These are phyloP conservation scores for Immersiella caudata DNA, from an alignment of 495 filamentous ascomycete species.

Conservation along the genomic window DNA sequence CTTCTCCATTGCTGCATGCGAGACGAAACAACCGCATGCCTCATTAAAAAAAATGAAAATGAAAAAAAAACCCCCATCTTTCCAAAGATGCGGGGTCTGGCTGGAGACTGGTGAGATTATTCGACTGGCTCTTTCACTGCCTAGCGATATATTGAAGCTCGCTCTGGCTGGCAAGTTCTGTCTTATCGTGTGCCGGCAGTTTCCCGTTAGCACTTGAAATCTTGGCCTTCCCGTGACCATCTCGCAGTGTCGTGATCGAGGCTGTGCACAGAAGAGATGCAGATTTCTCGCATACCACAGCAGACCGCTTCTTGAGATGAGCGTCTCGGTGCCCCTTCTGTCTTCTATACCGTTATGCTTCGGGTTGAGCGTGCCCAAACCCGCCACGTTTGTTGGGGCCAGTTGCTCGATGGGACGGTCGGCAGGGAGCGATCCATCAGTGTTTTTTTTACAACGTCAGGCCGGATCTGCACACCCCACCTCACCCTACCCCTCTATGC, in stretches of 20 bases:
- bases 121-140: neutral
- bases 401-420: too few relatives aligned
- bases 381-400: neutral
- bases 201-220: neutral
- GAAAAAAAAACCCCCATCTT: too few relatives aligned
- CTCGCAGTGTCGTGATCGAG: slow-evolving; percentile 6
- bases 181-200: neutral
- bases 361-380: neutral
- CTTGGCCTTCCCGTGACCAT: neutral
- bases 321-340: neutral
- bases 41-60: neutral
- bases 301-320: slow-evolving; percentile 10
- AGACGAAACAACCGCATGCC: slow-evolving; percentile 6
- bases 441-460: neutral
- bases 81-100: neutral
- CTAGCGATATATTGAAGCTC: neutral
- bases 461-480: neutral
- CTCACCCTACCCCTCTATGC: neutral
- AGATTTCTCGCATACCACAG: slow-evolving; percentile 1
- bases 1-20: slow-evolving; percentile 9
- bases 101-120: neutral
- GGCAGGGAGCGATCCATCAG: too few relatives aligned
- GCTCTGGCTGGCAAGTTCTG: neutral
- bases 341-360: neutral
- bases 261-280: slow-evolving; percentile 9